Conservation (phyloP, 768 basidiomycete species). For the Leccinellum luteum region DNA sequence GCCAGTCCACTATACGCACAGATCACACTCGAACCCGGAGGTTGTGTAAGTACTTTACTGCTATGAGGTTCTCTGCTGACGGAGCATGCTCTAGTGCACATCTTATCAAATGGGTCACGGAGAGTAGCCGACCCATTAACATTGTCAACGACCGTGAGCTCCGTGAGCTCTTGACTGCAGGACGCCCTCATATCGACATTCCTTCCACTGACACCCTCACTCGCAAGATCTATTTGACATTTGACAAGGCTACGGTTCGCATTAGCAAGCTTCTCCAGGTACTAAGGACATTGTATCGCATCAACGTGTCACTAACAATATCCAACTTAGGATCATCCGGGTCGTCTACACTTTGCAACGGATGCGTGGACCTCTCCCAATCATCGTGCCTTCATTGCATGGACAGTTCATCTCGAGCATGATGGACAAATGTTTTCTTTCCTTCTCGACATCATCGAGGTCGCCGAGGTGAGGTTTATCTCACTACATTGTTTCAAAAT, state of each 20-base stretch:
- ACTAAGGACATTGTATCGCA: background rate
- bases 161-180: background rate
- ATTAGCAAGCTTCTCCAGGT: background rate
- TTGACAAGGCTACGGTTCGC: background rate
- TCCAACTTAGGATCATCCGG: no score
- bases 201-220: background rate
- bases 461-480: no score
- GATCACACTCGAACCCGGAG: background rate
- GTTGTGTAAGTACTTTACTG: background rate
- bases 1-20: background rate
- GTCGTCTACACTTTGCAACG: no score
- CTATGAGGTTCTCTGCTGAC: background rate
- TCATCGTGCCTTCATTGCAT: no score
- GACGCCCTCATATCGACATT: background rate
- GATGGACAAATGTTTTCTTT: no score
- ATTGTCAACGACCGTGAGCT: slow-evolving; percentile 1
- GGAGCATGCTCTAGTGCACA: background rate
- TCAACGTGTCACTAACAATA: background rate
- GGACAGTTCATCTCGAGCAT: no score
- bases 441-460: no score
- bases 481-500: no score
- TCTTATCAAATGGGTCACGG: slow-evolving; percentile 1
- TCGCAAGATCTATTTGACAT: background rate
- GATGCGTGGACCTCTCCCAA: no score
- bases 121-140: background rate